phyloP scores from a whole-genome alignment of 140 eudicot genomes.

The Oenanthe javanica region DNA sequence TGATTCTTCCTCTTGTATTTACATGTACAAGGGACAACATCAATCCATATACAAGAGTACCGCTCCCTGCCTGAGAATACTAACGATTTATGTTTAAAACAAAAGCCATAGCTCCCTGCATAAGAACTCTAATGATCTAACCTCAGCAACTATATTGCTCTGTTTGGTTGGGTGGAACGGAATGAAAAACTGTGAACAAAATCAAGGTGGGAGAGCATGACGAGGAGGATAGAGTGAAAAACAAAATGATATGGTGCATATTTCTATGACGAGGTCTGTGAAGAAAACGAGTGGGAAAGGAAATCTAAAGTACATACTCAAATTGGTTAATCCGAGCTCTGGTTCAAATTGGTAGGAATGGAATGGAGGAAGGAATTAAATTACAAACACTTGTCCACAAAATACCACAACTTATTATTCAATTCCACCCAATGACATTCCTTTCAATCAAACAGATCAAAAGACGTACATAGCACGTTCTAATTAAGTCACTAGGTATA shows the following conservation, averaged over 20 bases:
- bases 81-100: background rate
- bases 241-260: background rate
- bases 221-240: background rate
- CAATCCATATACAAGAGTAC: background rate
- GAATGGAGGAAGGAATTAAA: background rate
- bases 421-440: background rate
- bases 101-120: background rate
- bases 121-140: background rate
- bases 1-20: too few relatives aligned
- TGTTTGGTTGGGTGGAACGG: background rate
- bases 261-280: background rate
- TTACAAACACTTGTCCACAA: background rate
- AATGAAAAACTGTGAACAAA: background rate
- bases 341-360: background rate
- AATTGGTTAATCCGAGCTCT: background rate
- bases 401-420: background rate
- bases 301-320: background rate
- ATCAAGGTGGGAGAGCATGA: background rate
- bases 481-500: background rate
- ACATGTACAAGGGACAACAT: too few relatives aligned
- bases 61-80: background rate
- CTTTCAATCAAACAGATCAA: background rate
- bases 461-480: background rate
- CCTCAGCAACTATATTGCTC: background rate
- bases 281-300: background rate